These are phyloP conservation scores for Coniochaeta prunicola DNA, from an alignment of 2,329 filamentous ascomycete species.

Conservation along the genomic window DNA sequence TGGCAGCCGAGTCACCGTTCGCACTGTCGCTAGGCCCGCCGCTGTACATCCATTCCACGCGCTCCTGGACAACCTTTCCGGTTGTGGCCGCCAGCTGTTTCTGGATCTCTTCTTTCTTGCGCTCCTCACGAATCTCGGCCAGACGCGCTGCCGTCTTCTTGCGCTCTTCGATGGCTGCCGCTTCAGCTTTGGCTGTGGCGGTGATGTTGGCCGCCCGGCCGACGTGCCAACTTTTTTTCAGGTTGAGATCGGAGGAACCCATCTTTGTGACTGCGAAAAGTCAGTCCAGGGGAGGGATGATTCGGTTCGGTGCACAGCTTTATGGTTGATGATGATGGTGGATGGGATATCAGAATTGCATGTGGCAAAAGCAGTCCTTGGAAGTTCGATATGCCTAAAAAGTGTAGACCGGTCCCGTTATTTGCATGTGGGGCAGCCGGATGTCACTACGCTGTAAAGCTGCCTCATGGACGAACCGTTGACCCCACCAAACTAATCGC, in stretches of 20 bases:
- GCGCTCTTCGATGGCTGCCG: conserved; percentile 87
- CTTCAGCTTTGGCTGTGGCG: conserved; percentile 69
- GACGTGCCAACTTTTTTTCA: conserved; percentile 95
- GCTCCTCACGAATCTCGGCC: conserved; percentile 90
- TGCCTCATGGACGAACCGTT: too few species aligned
- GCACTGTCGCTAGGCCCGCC: conserved; percentile 69
- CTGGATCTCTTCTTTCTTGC: conserved; percentile 85
- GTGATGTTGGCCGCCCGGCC: conserved; percentile 69
- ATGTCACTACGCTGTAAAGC: neutral
- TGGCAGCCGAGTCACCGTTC: conserved; percentile 74
- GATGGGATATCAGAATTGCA: neutral
- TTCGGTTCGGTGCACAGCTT: neutral
- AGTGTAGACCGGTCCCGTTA: neutral
- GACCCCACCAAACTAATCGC: neutral
- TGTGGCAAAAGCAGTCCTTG: neutral
- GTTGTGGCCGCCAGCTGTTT: conserved; percentile 83
- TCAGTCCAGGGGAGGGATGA: neutral
- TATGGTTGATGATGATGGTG: neutral
- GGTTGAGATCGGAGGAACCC: conserved; percentile 84
- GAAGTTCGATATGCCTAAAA: neutral
- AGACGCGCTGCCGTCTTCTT: conserved; percentile 88
- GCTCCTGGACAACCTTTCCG: conserved; percentile 64
- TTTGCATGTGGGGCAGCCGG: neutral
- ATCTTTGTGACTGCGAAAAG: conserved; percentile 43
- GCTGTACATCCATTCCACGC: conserved; percentile 98